Base-by-base conservation (phyloP, 2,329 filamentous ascomycete species). In the Hypoxylon sp. region DNA sequence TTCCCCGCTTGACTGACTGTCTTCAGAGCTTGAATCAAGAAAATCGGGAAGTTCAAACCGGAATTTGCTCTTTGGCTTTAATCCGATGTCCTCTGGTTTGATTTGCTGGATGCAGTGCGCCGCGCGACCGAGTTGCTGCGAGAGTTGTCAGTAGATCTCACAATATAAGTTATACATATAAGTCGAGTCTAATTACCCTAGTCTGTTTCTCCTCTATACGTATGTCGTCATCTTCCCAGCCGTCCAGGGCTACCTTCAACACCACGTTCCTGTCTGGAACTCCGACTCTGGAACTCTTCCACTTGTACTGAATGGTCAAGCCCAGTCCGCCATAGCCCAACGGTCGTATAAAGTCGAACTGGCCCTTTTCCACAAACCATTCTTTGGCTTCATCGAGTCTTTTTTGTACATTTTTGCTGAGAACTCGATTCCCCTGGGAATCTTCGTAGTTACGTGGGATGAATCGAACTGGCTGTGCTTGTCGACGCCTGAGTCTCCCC, bases 81-180 rank as follows among this genome's bases (percentile, higher is more conserved):
- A 35, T 9, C 50, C 54, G 17, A 71, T 3, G 1, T 42, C 51
- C n/a, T 2, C 3, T 2, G 59, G 66, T 6, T 55, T 11, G 11
- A 73, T 63, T 8, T 52, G 6, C 46, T 74, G 69, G 33, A 74
- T 51, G 31, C 48, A 59, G 50, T 75, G 73, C 8, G 70, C 73
- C 8, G 71, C 70, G 33, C 65, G 62, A 4, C n/a, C 8, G 53
- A 73, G 11, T 66, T 70, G 52, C 71, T 73, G 14, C 6, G 22
- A 52, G 2, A 9, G 1, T 11, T 31, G 37, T 67, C 58, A 70
- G 64, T 9, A 19, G 3, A 5, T 46, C 2, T 26, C 13, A 29
- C 35, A 48, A 9, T 46, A 57, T 33, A 22, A 22, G 19, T 22
- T 22, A 22, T 22, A 22, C 19, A 44, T 46, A 31, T 46, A 3